Evolutionary conservation across 495 filamentous ascomycete species (phyloP).

Genomic region (Beverwykella pulmonaria): DNA sequence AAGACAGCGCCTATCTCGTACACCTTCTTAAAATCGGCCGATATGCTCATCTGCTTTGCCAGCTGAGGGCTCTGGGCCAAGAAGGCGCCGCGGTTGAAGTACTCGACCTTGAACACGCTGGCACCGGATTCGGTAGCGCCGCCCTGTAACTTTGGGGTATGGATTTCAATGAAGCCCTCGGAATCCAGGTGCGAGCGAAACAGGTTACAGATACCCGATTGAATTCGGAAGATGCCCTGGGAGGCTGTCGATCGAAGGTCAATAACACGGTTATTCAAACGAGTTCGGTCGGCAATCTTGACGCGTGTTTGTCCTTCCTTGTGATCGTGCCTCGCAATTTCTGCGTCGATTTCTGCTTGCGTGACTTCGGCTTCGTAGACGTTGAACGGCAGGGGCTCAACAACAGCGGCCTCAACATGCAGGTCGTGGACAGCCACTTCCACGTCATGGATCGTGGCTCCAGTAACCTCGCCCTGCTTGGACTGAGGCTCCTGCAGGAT

Average conservation of each 20-base stretch:
- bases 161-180: slow-evolving; percentile 81
- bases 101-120: slow-evolving; percentile 88
- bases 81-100: slow-evolving; percentile 84
- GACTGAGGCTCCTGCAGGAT: slow-evolving; percentile 54
- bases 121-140: slow-evolving; percentile 92
- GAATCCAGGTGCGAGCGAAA: slow-evolving; percentile 79
- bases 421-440: slow-evolving; percentile 51
- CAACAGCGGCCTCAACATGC: slow-evolving; percentile 59
- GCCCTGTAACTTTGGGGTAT: slow-evolving; percentile 84
- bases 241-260: slow-evolving; percentile 86
- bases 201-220: slow-evolving; percentile 75
- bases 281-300: slow-evolving; percentile 72
- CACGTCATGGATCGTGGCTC: slow-evolving; percentile 46
- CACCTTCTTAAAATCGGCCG: slow-evolving; percentile 85
- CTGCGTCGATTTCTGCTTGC: slow-evolving; percentile 39
- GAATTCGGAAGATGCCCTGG: slow-evolving; percentile 83
- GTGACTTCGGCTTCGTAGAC: slow-evolving; percentile 65
- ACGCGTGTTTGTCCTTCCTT: slow-evolving; percentile 47
- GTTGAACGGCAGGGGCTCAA: slow-evolving; percentile 63
- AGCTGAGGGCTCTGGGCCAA: slow-evolving; percentile 93
- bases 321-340: slow-evolving; percentile 38
- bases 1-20: slow-evolving; percentile 91
- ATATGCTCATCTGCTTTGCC: slow-evolving; percentile 96
- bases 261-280: slow-evolving; percentile 86
- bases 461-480: slow-evolving; percentile 54